These are phyloP conservation scores for Diutina mesorugosa DNA, from an alignment of 1,139 yeast species.

Conservation along the genomic window DNA sequence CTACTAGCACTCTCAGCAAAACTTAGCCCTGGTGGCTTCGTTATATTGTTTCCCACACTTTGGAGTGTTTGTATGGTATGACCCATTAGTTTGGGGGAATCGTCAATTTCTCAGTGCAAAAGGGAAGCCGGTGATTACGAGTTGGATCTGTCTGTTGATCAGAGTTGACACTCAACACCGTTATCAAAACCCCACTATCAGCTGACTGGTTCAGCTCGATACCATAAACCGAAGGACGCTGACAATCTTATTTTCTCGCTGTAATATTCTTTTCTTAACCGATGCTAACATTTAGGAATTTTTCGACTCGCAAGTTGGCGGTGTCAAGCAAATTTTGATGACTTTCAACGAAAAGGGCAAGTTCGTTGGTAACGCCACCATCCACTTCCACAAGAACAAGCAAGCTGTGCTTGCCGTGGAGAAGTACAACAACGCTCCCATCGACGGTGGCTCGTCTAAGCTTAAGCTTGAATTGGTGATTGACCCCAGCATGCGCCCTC, in stretches of 20 bases:
- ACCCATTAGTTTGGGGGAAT: background rate
- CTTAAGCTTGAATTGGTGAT: conserved; percentile 76
- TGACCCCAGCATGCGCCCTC: conserved; percentile 74
- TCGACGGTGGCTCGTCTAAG: conserved; percentile 73
- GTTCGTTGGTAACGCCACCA: conserved; percentile 85
- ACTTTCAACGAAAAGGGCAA: conserved; percentile 81
- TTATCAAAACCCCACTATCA: background rate
- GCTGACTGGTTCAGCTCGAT: background rate
- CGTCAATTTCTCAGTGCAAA: background rate
- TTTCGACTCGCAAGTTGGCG: conserved; percentile 80
- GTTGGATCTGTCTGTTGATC: background rate
- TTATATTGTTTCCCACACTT: background rate
- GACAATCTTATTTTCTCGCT: background rate
- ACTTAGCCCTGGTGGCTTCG: background rate
- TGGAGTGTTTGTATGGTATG: background rate
- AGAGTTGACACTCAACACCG: background rate
- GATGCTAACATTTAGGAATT: conserved; percentile 47
- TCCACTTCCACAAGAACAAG: conserved; percentile 56
- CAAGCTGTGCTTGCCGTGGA: conserved; percentile 65
- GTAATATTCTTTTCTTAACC: background rate
- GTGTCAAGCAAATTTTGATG: conserved; percentile 58
- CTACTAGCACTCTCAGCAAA: background rate
- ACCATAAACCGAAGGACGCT: background rate
- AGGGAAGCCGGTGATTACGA: background rate
- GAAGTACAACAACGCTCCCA: conserved; percentile 84